Conservation (phyloP, 768 basidiomycete species). For the Panaeolus cyanescens region DNA sequence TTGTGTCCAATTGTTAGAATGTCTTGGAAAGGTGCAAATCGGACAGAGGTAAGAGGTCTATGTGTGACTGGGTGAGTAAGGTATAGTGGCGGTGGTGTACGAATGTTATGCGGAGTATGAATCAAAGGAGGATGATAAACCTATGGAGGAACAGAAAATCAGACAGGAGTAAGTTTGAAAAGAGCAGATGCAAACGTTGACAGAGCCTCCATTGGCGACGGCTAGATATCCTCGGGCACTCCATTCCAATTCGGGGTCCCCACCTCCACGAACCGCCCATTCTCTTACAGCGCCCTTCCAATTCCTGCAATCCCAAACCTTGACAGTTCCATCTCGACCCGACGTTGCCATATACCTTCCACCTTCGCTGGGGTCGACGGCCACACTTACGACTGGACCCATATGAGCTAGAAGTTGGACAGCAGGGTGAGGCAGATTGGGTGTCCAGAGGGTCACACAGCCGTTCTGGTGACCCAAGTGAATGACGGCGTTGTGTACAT, state of each 20-base stretch:
- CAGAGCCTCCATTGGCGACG: slow-evolving; percentile 79
- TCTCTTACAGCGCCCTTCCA: slow-evolving; percentile 88
- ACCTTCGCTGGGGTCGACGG: slow-evolving; percentile 81
- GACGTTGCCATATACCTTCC: slow-evolving; percentile 92
- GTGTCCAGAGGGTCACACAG: slow-evolving; percentile 95
- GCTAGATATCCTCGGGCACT: slow-evolving; percentile 83
- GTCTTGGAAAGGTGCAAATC: slow-evolving; percentile 92
- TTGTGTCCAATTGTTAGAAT: slow-evolving; percentile 78
- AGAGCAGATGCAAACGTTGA: slow-evolving; percentile 59
- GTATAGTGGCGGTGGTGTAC: slow-evolving; percentile 76
- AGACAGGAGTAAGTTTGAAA: slow-evolving; percentile 5
- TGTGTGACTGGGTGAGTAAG: slow-evolving; percentile 85
- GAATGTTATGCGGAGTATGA: slow-evolving; percentile 51
- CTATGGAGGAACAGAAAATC: slow-evolving; percentile 41
- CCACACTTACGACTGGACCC: slow-evolving; percentile 80
- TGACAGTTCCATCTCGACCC: slow-evolving; percentile 86
- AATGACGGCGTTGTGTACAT: slow-evolving; percentile 90
- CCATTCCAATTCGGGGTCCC: slow-evolving; percentile 74
- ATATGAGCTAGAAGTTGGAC: slow-evolving; percentile 91
- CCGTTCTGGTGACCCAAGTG: slow-evolving; percentile 96
- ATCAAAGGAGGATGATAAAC: slow-evolving; percentile 74
- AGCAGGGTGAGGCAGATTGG: slow-evolving; percentile 88
- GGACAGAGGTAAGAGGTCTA: slow-evolving; percentile 70
- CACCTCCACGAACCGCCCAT: slow-evolving; percentile 69
- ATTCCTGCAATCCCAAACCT: slow-evolving; percentile 96